These are phyloP conservation scores for Suillus sp. DNA, from an alignment of 768 basidiomycete species.

Conservation along the genomic window DNA sequence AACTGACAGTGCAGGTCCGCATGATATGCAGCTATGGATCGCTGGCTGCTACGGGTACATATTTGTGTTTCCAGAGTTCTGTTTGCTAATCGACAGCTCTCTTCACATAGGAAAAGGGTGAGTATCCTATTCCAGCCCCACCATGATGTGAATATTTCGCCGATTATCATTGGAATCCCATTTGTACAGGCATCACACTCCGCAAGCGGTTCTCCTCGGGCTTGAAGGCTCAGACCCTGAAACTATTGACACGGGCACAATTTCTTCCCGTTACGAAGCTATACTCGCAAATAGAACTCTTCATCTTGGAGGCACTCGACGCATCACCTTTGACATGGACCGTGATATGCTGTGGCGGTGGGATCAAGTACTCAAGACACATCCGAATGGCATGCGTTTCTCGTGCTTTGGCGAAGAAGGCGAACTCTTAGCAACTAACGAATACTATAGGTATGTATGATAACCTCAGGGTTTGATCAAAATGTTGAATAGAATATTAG, in stretches of 20 bases:
- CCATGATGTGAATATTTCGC: slow-evolving; percentile 8
- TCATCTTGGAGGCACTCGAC: slow-evolving; percentile 68
- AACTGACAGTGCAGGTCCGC: slow-evolving; percentile 10
- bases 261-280: slow-evolving; percentile 69
- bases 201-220: slow-evolving; percentile 83
- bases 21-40: slow-evolving; percentile 71
- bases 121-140: slow-evolving; percentile 21
- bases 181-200: slow-evolving; percentile 72
- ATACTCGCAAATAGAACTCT: slow-evolving; percentile 70
- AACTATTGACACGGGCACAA: slow-evolving; percentile 87
- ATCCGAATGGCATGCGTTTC: slow-evolving; percentile 94
- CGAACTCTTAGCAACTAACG: slow-evolving; percentile 88
- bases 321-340: slow-evolving; percentile 86
- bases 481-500: slow-evolving; percentile 33
- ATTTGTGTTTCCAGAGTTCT: slow-evolving; percentile 6
- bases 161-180: neutral
- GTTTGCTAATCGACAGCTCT: slow-evolving; percentile 13
- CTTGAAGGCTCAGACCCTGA: slow-evolving; percentile 92
- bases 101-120: slow-evolving; percentile 71
- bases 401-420: slow-evolving; percentile 81
- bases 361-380: slow-evolving; percentile 86
- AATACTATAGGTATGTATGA: slow-evolving; percentile 71
- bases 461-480: neutral
- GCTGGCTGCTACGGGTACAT: slow-evolving; percentile 84
- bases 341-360: slow-evolving; percentile 92